Evolutionary conservation across 2,329 filamentous ascomycete species (phyloP).

Genomic region (Neoarthrinium moseri): DNA sequence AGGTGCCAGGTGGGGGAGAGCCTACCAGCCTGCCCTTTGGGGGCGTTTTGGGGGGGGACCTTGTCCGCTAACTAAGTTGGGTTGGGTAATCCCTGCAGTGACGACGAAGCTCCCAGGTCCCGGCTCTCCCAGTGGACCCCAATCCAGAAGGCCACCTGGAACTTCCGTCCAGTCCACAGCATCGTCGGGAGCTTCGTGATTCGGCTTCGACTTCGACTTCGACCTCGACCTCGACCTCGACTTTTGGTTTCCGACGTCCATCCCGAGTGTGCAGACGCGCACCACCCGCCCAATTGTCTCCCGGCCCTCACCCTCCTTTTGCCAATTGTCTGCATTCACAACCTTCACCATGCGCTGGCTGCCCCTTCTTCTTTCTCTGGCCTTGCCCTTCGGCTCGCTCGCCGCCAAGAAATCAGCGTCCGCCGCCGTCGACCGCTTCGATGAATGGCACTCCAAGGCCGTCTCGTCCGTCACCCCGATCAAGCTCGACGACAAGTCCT

Average conservation of each 20-base stretch:
- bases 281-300: constrained; percentile 6
- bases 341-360: constrained; percentile 66
- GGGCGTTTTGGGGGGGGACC: no score
- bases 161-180: background rate
- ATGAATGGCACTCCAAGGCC: constrained; percentile 67
- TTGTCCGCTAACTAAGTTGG: no score
- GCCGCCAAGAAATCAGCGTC: constrained; percentile 62
- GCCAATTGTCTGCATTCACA: constrained; percentile 7
- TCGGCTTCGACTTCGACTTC: background rate
- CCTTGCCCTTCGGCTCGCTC: constrained; percentile 59
- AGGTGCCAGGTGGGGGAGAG: no score
- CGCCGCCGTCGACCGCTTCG: constrained; percentile 60
- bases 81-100: background rate
- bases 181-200: background rate
- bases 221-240: background rate
- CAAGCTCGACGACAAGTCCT: constrained; percentile 75
- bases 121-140: background rate
- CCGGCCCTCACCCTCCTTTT: constrained; percentile 4
- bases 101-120: background rate
- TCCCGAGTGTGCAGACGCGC: constrained; percentile 4
- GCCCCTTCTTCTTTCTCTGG: constrained; percentile 59
- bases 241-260: background rate
- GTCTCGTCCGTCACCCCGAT: constrained; percentile 60
- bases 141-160: background rate
- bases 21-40: no score